Evolutionary conservation across 345 rosid species (phyloP).

Genomic region (Syzygium grande): DNA sequence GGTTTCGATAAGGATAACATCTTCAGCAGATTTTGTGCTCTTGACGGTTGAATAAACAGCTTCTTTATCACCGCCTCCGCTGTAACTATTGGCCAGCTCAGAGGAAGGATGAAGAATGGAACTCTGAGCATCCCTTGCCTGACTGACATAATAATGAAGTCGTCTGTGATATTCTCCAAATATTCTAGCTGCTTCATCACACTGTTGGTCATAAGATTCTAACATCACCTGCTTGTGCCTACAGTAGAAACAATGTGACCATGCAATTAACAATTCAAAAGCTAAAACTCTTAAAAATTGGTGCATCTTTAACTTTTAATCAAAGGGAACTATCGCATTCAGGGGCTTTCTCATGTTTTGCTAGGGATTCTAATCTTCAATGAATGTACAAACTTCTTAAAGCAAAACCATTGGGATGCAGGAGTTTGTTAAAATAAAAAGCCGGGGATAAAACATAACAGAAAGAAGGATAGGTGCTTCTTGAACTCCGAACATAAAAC

Average conservation of each 20-base stretch:
- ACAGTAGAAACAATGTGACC: constrained; percentile 4
- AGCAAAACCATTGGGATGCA: neutral
- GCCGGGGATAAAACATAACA: neutral
- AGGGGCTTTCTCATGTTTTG: neutral
- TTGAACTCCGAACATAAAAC: neutral
- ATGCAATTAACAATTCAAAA: neutral
- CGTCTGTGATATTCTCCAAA: constrained; percentile 86
- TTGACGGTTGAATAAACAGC: constrained; percentile 87
- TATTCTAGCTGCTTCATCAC: constrained; percentile 87
- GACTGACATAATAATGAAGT: constrained; percentile 61
- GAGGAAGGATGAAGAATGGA: constrained; percentile 40
- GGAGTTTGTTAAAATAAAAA: neutral
- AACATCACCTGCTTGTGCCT: constrained; percentile 84
- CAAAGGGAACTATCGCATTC: neutral
- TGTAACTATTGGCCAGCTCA: constrained; percentile 44
- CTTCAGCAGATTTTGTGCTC: constrained; percentile 69
- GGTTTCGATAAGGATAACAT: constrained; percentile 83
- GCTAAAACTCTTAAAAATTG: neutral
- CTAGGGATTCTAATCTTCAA: neutral
- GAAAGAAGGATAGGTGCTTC: neutral
- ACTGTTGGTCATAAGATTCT: constrained; percentile 90
- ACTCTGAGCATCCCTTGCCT: constrained; percentile 80
- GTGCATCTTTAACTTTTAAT: neutral
- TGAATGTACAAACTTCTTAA: neutral
- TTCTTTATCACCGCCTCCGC: constrained; percentile 51